Base-by-base conservation (phyloP, 331 rosid genomes). In the Quercus lobata region DNA sequence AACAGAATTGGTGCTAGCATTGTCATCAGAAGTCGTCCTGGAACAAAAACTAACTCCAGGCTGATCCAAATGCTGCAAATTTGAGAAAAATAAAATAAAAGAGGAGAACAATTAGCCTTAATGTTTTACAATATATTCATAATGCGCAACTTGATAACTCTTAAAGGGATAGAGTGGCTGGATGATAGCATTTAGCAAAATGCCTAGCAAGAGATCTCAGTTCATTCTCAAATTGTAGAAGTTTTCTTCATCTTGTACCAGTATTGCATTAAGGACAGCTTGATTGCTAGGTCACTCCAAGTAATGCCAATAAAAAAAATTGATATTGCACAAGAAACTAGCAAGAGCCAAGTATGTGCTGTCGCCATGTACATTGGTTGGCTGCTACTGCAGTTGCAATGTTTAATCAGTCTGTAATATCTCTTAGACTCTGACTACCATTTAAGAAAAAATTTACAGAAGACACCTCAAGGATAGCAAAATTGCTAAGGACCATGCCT, bases 1-100 rank as follows among this genome's bases (percentile, higher is more conserved):
- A 75, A 94, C 86, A 32, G 97, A 93, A 80, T 92, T 94, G 71
- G 97, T 90, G 69, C 90, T 92, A 14, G 97, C 97, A 88, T 92
- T 90, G 35, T 89, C 98, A 52, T 90, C 96, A 16, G 84, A 84
- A 2, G 97, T 92, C 75, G 92, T 92, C 86, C 92, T 86, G 49
- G 91, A 88, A 76, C 97, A 92, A 85, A 86, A 94, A 84, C 97
- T 88, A 75, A 94, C 82, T 55, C 98, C 97, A 18, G 91, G 88
- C 57, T 91, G 87, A 77, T 92, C 98, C 77, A 94, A 87, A 89
- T 92, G 87, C 97, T 92, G 91, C 88, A 82, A 73, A 55, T 30
- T 71, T 74, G 62, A 46, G 41, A 80, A 34, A 16, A 49, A 29
- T 52, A 37, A 72, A 7, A 7, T 17, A 34, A 18, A 3, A 34